Evolutionary conservation across 305 asterid species (phyloP).

Genomic region (Fraxinus ornus): DNA sequence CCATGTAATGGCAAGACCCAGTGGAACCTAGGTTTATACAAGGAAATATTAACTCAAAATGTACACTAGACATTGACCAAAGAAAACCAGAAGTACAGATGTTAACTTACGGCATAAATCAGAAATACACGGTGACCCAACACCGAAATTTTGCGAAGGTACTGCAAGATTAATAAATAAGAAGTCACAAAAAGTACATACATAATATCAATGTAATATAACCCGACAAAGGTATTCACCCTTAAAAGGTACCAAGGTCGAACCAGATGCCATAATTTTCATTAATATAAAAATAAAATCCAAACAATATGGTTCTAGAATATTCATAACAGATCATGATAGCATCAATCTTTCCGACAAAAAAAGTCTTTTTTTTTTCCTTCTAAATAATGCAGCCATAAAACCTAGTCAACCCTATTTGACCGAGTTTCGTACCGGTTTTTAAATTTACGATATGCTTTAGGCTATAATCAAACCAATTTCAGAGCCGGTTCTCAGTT

Average conservation of each 20-base stretch:
- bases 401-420: neutral
- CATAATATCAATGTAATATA: neutral
- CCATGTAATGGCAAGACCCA: slow-evolving; percentile 87
- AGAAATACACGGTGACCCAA: slow-evolving; percentile 92
- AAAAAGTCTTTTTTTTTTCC: neutral
- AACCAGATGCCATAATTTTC: neutral
- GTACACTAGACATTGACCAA: neutral
- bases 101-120: slow-evolving; percentile 68
- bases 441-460: neutral
- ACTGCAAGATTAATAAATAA: slow-evolving; percentile 52
- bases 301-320: neutral
- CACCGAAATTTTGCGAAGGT: slow-evolving; percentile 88
- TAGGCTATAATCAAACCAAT: neutral
- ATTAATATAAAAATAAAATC: neutral
- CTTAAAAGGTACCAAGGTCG: neutral
- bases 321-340: neutral
- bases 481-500: neutral
- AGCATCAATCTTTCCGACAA: neutral
- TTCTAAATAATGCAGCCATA: neutral
- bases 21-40: slow-evolving; percentile 65
- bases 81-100: slow-evolving; percentile 3
- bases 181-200: slow-evolving; percentile 3
- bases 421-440: neutral
- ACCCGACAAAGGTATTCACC: neutral
- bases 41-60: neutral